Evolutionary conservation across 257 asterid genomes (phyloP), one percentile per base, ranked within the genome.

Genomic region (Voacanga thouarsii): DNA sequence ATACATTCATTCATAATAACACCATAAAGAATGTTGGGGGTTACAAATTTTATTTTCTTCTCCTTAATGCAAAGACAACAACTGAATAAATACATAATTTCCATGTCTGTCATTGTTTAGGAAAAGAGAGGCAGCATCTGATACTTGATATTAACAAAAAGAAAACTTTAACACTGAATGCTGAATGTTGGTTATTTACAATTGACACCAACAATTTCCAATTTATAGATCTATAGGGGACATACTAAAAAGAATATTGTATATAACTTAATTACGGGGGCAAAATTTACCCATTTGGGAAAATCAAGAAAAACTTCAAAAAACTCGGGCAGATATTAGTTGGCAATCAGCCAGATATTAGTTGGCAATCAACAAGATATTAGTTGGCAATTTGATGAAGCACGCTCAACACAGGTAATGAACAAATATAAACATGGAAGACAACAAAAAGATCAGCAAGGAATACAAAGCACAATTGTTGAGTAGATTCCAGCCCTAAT

Each of bases 1-100:
- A 78, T 75, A 75, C 78, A 80, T 30, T 72, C 72, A 76, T 39
- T 75, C 64, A 65, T 45, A 21, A 23, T 59, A 53, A 10, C 12
- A 37, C n/a, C 23, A 60, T 37, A 44, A 56, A 71, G 71, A 61
- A 43, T 12, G 47, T 39, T 1, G 37, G 37, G 16, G 18, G 6
- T 15, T 24, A 37, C 12, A 75, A 56, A 65, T 16, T 11, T 43
- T 56, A 44, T 16, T 56, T 14, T 37, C 16, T 61, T 61, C 72
- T 65, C 23, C 2, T 4, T 16, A 64, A 5, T 7, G 72, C 28
- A 18, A 66, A 37, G 72, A 66, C n/a, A 19, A 0, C 51, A 39
- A 41, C 21, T 18, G 7, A 24, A 66, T 37, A 33, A 33, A 53
- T 21, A 53, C 59, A 2, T 15, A 53, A 53, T 15, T 3, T 55